Conservation (phyloP, 2,329 filamentous ascomycete genomes). For the Xylariales sp. region DNA sequence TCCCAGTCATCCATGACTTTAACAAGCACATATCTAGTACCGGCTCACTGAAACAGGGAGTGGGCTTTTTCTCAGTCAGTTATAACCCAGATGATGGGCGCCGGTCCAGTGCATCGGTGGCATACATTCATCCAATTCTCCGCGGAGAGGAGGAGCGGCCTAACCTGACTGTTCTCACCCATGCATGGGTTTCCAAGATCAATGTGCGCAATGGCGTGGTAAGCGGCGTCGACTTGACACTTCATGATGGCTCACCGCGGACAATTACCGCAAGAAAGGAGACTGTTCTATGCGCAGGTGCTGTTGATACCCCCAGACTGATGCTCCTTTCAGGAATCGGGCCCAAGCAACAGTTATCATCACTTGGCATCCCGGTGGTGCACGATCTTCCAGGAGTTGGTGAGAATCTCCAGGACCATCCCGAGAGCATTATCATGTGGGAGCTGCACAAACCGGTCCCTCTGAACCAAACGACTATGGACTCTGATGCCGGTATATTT, state of each 20-base stretch:
- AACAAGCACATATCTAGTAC: slow-evolving; percentile 74
- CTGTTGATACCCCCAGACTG: slow-evolving; percentile 73
- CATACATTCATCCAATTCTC: slow-evolving; percentile 89
- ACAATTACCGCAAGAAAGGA: slow-evolving; percentile 65
- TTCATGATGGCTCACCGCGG: slow-evolving; percentile 47
- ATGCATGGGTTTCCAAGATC: slow-evolving; percentile 81
- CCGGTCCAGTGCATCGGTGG: slow-evolving; percentile 81
- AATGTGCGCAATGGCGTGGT: slow-evolving; percentile 67
- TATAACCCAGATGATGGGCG: slow-evolving; percentile 87
- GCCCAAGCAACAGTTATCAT: slow-evolving; percentile 46
- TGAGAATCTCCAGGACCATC: slow-evolving; percentile 57
- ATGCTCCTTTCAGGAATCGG: slow-evolving; percentile 55
- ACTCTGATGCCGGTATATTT: slow-evolving; percentile 86
- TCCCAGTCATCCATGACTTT: slow-evolving; percentile 81
- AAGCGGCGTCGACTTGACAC: slow-evolving; percentile 65
- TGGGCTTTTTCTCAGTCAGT: slow-evolving; percentile 86
- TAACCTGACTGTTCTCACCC: slow-evolving; percentile 81
- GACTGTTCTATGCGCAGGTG: slow-evolving; percentile 75
- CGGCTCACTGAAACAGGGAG: slow-evolving; percentile 68
- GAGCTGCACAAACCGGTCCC: slow-evolving; percentile 77
- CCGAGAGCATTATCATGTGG: slow-evolving; percentile 61
- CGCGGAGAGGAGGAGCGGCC: slow-evolving; percentile 75
- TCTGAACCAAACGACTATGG: slow-evolving; percentile 80
- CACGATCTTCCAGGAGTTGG: slow-evolving; percentile 55
- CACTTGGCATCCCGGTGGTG: slow-evolving; percentile 51